Conservation (phyloP, 176 grass and related monocot genomes). For the Juncus inflexus region DNA sequence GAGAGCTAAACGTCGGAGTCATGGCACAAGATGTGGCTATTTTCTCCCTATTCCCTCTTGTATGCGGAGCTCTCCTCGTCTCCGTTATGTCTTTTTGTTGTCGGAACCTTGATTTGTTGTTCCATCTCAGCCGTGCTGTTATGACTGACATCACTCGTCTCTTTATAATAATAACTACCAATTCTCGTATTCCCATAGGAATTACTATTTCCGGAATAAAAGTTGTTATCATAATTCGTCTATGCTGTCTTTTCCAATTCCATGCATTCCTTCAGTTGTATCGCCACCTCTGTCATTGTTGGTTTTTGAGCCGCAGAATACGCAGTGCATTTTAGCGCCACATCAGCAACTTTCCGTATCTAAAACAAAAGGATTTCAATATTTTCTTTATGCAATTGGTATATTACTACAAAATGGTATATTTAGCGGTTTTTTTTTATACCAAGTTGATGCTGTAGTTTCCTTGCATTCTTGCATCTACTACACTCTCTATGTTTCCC, state of each 20-base stretch:
- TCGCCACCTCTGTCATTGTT: conserved; percentile 32
- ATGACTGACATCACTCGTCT: no score
- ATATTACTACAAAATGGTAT: no score
- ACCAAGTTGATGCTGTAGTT: conserved; percentile 21
- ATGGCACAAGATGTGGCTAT: no score
- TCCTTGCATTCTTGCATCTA: conserved; percentile 27
- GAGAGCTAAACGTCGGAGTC: no score
- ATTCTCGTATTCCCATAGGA: not conserved
- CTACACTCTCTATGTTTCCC: conserved; percentile 25
- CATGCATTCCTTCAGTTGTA: conserved; percentile 37
- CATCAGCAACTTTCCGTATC: conserved; percentile 29
- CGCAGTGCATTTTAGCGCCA: conserved; percentile 32
- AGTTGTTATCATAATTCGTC: not conserved
- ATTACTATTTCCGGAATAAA: not conserved
- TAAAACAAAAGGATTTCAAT: no score
- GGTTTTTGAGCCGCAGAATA: conserved; percentile 10
- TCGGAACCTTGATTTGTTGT: no score
- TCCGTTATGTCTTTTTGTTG: no score
- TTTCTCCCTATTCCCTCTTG: no score
- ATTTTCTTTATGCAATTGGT: no score
- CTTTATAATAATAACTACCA: not conserved
- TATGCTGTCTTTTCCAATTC: conserved; percentile 14
- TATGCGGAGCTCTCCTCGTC: no score
- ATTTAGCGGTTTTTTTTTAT: not conserved
- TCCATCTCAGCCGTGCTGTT: no score